A percentile compares a stretch with the other conserved stretches of the same genome.
These are phyloP conservation scores for Drechslerella coelobrocha DNA, from an alignment of 2,329 filamentous ascomycete genomes.

Conservation along the genomic window DNA sequence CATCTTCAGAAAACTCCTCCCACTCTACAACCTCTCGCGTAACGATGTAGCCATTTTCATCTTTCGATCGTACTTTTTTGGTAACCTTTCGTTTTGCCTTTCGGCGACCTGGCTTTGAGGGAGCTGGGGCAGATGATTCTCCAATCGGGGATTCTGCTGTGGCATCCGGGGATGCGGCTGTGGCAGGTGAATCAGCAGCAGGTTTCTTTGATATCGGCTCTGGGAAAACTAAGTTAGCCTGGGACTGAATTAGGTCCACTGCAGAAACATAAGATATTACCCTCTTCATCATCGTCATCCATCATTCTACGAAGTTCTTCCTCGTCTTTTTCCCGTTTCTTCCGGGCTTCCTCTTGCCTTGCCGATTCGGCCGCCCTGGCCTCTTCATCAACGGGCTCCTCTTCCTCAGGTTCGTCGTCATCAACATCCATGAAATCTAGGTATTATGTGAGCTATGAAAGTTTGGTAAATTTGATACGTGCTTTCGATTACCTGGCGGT, in stretches of 20 bases:
- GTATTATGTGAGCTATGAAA: slow-evolving; percentile 1
- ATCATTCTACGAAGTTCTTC: slow-evolving; percentile 76
- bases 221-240: slow-evolving; percentile 1
- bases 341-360: slow-evolving; percentile 56
- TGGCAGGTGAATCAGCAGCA: background rate
- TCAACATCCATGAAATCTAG: slow-evolving; percentile 51
- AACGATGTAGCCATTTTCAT: slow-evolving; percentile 84
- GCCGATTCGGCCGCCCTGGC: slow-evolving; percentile 45
- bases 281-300: slow-evolving; percentile 70
- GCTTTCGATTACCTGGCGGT: slow-evolving; percentile 24
- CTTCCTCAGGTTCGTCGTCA: slow-evolving; percentile 66
- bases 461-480: background rate
- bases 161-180: slow-evolving; percentile 20
- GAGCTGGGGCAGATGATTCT: slow-evolving; percentile 57
- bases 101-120: slow-evolving; percentile 68
- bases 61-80: slow-evolving; percentile 85
- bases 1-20: slow-evolving; percentile 47
- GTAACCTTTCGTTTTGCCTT: slow-evolving; percentile 80
- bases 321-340: slow-evolving; percentile 68
- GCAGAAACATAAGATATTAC: slow-evolving; percentile 60
- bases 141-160: slow-evolving; percentile 53
- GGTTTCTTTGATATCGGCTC: slow-evolving; percentile 22
- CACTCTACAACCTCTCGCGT: slow-evolving; percentile 42
- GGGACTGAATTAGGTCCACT: slow-evolving; percentile 56
- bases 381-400: slow-evolving; percentile 61